Evolutionary conservation across 257 asterid species (phyloP).

Genomic region (Coffea canephora): DNA sequence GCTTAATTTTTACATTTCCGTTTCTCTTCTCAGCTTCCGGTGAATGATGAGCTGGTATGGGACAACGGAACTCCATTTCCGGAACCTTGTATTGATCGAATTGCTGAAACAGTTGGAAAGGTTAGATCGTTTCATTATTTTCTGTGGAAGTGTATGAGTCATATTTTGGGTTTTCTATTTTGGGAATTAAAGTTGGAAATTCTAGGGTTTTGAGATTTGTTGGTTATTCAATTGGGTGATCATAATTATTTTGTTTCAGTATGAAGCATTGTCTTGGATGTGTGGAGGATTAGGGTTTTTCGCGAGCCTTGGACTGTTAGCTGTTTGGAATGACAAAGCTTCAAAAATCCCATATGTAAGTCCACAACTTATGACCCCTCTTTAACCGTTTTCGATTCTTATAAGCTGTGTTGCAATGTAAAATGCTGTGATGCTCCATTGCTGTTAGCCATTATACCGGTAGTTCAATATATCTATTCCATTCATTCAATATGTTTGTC

Average conservation of each 20-base stretch:
- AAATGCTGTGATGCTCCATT: too few species aligned
- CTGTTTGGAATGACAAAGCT: slow-evolving; percentile 93
- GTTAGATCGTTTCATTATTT: slow-evolving; percentile 19
- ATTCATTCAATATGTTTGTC: too few species aligned
- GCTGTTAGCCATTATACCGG: too few species aligned
- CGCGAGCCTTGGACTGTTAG: slow-evolving; percentile 65
- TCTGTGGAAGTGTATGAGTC: not conserved
- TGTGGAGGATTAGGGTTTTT: slow-evolving; percentile 79
- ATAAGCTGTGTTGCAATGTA: not conserved
- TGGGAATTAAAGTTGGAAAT: not conserved
- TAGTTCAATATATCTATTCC: too few species aligned
- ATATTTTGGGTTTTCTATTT: not conserved
- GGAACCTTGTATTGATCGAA: slow-evolving; percentile 91
- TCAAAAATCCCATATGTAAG: slow-evolving; percentile 84
- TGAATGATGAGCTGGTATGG: slow-evolving; percentile 83
- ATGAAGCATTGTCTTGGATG: slow-evolving; percentile 93
- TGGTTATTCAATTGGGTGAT: not conserved
- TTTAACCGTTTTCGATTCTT: not conserved
- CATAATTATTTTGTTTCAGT: slow-evolving; percentile 34
- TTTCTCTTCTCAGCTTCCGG: slow-evolving; percentile 46
- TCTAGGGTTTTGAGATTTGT: not conserved
- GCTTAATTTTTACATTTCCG: not conserved
- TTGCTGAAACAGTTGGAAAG: slow-evolving; percentile 95
- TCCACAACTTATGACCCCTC: slow-evolving; percentile 3
- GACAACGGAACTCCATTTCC: slow-evolving; percentile 90